Conservation (phyloP, 768 basidiomycete genomes). For the Leccinum boreale region DNA sequence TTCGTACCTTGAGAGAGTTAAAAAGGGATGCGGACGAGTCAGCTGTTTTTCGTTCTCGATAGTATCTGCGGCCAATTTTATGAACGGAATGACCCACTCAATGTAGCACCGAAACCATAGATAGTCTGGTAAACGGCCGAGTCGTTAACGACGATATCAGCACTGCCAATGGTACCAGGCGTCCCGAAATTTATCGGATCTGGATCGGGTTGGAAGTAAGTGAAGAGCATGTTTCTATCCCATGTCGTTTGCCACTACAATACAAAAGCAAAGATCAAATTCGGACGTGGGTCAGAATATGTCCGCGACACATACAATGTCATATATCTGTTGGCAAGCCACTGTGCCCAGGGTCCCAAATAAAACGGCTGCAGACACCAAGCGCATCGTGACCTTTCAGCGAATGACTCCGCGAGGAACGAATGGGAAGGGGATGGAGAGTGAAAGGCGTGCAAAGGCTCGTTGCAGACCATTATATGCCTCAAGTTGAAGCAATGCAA, state of each 20-base stretch:
- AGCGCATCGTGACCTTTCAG: slow-evolving; percentile 10
- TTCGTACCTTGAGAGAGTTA: slow-evolving; percentile 59
- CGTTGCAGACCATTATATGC: slow-evolving; percentile 16
- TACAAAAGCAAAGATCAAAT: neutral
- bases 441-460: slow-evolving; percentile 1
- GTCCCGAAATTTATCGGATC: slow-evolving; percentile 31
- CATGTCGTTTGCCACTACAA: slow-evolving; percentile 55
- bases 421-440: neutral
- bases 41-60: slow-evolving; percentile 37
- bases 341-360: slow-evolving; percentile 22
- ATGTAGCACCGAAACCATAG: slow-evolving; percentile 61
- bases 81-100: slow-evolving; percentile 44
- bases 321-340: slow-evolving; percentile 52
- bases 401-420: neutral
- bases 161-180: slow-evolving; percentile 53
- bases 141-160: slow-evolving; percentile 64
- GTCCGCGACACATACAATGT: slow-evolving; percentile 38
- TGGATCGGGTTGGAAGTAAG: slow-evolving; percentile 29
- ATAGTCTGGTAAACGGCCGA: slow-evolving; percentile 55
- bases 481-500: neutral
- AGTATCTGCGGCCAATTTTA: neutral
- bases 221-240: slow-evolving; percentile 30
- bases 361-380: slow-evolving; percentile 13
- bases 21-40: slow-evolving; percentile 66
- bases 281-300: neutral